Evolutionary conservation across 495 filamentous ascomycete genomes (phyloP).

Genomic region (Cenococcum geophilum): DNA sequence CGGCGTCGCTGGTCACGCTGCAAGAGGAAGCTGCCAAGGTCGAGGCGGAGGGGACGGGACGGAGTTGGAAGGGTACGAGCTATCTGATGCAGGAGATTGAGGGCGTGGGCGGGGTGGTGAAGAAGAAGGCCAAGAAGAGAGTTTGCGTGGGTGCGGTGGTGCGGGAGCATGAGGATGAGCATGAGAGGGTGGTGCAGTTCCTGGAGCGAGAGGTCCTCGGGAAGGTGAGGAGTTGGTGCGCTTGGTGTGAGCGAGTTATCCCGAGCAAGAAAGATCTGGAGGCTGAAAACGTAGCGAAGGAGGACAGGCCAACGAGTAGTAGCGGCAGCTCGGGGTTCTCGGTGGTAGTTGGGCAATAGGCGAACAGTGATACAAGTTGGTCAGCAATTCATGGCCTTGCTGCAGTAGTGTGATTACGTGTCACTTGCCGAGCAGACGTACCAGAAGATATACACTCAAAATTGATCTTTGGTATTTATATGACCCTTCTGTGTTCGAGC

Average conservation of each 20-base stretch:
- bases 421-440: too few species aligned
- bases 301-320: background rate
- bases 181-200: conserved; percentile 47
- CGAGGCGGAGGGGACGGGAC: conserved; percentile 6
- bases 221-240: conserved; percentile 57
- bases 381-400: too few species aligned
- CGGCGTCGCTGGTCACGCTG: conserved; percentile 4
- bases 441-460: too few species aligned
- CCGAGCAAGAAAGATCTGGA: conserved; percentile 42
- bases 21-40: conserved; percentile 8
- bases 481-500: too few species aligned
- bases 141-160: conserved; percentile 75
- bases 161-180: conserved; percentile 74
- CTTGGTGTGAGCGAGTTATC: conserved; percentile 59
- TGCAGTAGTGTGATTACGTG: too few species aligned
- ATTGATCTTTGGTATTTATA: too few species aligned
- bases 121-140: conserved; percentile 70
- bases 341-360: conserved; percentile 3
- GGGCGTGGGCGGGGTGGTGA: conserved; percentile 76
- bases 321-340: conserved; percentile 3
- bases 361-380: too few species aligned
- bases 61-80: conserved; percentile 49
- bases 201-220: conserved; percentile 53
- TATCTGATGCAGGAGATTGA: conserved; percentile 82
- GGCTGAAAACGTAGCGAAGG: conserved; percentile 1